Evolutionary conservation across 805 yeast genomes (phyloP), one percentile per base, ranked within the genome.

Genomic region (Kregervanrija pseudodelftensis): DNA sequence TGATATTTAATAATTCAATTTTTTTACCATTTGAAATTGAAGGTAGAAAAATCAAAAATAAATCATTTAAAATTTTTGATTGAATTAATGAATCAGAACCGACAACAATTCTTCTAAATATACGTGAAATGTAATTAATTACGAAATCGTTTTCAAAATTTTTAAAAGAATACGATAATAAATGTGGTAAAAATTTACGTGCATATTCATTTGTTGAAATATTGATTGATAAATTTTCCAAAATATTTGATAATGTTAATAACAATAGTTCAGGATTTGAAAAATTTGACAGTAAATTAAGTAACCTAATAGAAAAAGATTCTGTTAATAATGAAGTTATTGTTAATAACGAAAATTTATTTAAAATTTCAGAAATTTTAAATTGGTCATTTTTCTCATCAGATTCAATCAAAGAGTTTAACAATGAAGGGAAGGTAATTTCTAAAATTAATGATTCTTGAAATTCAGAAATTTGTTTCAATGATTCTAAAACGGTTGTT

Each of bases 401-500:
- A 22, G 28, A 4, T 22, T 22, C 28, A 22, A 22, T 22, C 17
- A 83, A 63, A 14, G 73, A 57, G 1, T 74, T 59, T 10, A 82
- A 54, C 44, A 81, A 59, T 17, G 66, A 70, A 8, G 82, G 84
- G 39, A 79, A 63, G 1, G 80, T 69, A 15, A 71, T 59, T 22
- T 75, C 79, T 22, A 78, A 58, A 1, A 84, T 72, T 2, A 74
- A 54, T 28, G 66, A 56, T 5, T 67, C 56, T 30, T 66, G 58
- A 14, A 54, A 49, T 8, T 61, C 54, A n/a, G 77, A 70, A 2
- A 82, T 54, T 11, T 62, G 63, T 5, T 73, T 70, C 41, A 89
- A 61, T 0, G 88, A 80, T 9, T 66, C 71, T 17, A 83, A 57
- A 11, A 81, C 70, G 11, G 79, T 79, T 13, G 64, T 65, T 35